phyloP scores from a whole-genome alignment of 306 rosid species.

The Prunus dulcis region DNA sequence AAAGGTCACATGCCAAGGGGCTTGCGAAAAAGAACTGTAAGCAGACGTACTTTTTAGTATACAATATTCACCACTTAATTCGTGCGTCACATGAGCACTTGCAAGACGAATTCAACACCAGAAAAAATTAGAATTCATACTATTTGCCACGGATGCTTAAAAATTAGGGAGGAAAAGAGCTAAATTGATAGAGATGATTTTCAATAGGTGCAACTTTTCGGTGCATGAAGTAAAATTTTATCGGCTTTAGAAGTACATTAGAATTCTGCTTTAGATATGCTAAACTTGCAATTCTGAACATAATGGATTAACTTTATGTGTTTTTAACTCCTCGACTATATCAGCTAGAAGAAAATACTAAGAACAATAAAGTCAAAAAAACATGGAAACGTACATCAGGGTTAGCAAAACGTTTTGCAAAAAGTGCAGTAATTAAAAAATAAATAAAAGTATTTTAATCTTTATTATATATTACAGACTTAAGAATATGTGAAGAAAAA shows the following conservation, averaged over 20 bases:
- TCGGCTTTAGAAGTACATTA: background rate
- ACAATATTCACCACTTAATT: slow-evolving; percentile 3
- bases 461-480: background rate
- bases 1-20: slow-evolving; percentile 74
- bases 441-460: background rate
- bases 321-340: background rate
- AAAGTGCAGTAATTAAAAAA: background rate
- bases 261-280: background rate
- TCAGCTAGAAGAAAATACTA: background rate
- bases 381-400: background rate
- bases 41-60: slow-evolving; percentile 12
- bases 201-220: background rate
- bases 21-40: slow-evolving; percentile 79
- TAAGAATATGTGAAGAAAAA: background rate
- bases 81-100: background rate
- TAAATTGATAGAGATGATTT: background rate
- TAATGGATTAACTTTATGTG: background rate
- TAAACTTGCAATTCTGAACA: background rate
- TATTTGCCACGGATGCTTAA: background rate
- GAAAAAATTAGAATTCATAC: background rate
- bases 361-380: background rate
- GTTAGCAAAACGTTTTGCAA: background rate
- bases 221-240: background rate
- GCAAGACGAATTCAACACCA: slow-evolving; percentile 1
- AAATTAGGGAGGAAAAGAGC: background rate